Percentiles rank a stretch among this genome's conserved stretches.
These are phyloP conservation scores for Usnea hakonensis DNA, from an alignment of 495 filamentous ascomycete species.

Conservation along the genomic window DNA sequence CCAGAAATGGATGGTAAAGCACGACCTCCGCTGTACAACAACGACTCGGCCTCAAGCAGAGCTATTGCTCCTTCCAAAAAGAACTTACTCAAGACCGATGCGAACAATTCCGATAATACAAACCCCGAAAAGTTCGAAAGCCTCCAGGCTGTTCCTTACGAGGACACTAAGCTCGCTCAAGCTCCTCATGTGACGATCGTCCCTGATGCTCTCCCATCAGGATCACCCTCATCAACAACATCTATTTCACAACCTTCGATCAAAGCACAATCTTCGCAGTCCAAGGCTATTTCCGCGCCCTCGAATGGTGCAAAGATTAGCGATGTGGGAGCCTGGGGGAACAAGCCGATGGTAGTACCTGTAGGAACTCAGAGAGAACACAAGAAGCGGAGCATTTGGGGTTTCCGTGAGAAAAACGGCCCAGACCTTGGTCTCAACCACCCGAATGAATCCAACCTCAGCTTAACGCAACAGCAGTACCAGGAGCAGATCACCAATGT, in stretches of 20 bases:
- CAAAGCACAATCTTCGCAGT: conserved; percentile 19
- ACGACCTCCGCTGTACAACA: conserved; percentile 26
- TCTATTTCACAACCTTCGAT: conserved; percentile 24
- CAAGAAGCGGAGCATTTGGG: conserved; percentile 91
- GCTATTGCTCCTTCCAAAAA: conserved; percentile 41
- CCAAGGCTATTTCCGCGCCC: conserved; percentile 74
- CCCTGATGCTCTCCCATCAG: conserved; percentile 27
- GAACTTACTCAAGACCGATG: conserved; percentile 32
- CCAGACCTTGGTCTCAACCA: conserved; percentile 47
- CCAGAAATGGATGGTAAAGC: conserved; percentile 47
- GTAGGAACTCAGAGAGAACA: conserved; percentile 64
- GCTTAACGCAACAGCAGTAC: conserved; percentile 35
- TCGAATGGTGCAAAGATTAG: conserved; percentile 82
- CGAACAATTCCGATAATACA: conserved; percentile 36
- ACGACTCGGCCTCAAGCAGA: conserved; percentile 23
- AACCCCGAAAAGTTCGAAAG: conserved; percentile 38
- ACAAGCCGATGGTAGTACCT: conserved; percentile 51
- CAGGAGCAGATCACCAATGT: conserved; percentile 49
- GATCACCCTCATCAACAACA: conserved; percentile 38
- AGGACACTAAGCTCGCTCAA: conserved; percentile 67
- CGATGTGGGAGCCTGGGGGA: conserved; percentile 81
- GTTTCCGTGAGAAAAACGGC: conserved; percentile 65
- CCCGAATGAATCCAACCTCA: conserved; percentile 32
- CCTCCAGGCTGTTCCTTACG: conserved; percentile 77
- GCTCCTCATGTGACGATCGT: conserved; percentile 47